phyloP scores from a whole-genome alignment of 805 yeast species.

The Teunomyces tritomae region DNA sequence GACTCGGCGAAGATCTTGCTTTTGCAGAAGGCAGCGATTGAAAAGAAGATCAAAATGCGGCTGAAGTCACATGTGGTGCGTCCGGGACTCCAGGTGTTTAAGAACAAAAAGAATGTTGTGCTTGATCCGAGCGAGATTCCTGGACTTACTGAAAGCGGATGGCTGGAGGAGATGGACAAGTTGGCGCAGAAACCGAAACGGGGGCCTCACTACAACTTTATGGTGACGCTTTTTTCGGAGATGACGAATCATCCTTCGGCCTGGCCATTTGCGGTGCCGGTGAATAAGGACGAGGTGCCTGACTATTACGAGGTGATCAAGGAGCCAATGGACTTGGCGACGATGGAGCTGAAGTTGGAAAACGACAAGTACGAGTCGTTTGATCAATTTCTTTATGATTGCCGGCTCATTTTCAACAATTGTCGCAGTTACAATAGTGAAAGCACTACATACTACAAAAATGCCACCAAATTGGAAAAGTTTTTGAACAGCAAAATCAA shows the following conservation, averaged over 20 bases:
- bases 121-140: slow-evolving; percentile 83
- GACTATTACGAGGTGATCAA: slow-evolving; percentile 95
- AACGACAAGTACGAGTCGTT: slow-evolving; percentile 87
- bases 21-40: slow-evolving; percentile 88
- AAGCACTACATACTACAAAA: slow-evolving; percentile 90
- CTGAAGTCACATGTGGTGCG: slow-evolving; percentile 78
- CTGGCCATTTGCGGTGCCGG: slow-evolving; percentile 97
- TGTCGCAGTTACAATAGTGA: slow-evolving; percentile 93
- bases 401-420: slow-evolving; percentile 80
- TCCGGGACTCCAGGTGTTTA: slow-evolving; percentile 76
- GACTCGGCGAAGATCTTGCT: slow-evolving; percentile 84
- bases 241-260: slow-evolving; percentile 93
- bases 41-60: slow-evolving; percentile 74
- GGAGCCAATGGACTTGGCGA: slow-evolving; percentile 96
- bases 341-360: slow-evolving; percentile 92
- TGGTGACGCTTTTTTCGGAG: slow-evolving; percentile 86
- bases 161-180: slow-evolving; percentile 98
- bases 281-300: slow-evolving; percentile 88
- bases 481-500: slow-evolving; percentile 77
- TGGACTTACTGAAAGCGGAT: slow-evolving; percentile 89
- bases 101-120: slow-evolving; percentile 39
- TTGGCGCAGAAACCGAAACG: slow-evolving; percentile 92
- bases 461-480: slow-evolving; percentile 91
- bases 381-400: slow-evolving; percentile 89
- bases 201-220: slow-evolving; percentile 90